Evolutionary conservation across 441 rosid species (phyloP).

Genomic region (Gossypium aridum): DNA sequence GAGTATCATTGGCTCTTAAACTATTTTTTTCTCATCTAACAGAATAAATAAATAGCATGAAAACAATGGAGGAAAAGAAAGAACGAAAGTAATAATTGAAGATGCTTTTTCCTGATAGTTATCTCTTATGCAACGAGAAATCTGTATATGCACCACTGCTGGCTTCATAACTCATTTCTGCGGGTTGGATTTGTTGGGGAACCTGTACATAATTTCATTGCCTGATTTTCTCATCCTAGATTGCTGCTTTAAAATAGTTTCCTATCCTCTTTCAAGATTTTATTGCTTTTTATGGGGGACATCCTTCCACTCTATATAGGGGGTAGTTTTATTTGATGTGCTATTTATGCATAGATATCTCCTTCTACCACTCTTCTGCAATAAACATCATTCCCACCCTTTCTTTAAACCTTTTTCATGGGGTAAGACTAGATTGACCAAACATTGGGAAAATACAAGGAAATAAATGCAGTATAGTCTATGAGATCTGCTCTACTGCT

Average conservation of each 20-base stretch:
- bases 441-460: neutral
- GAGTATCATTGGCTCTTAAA: neutral
- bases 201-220: neutral
- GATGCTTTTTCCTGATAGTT: neutral
- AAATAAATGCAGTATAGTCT: neutral
- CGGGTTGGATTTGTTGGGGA: neutral
- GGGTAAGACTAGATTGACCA: neutral
- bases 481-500: neutral
- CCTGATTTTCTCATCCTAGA: neutral
- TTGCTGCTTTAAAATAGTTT: constrained; percentile 1
- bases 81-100: neutral
- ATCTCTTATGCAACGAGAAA: neutral
- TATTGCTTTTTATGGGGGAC: neutral
- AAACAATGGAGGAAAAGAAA: neutral
- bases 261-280: neutral
- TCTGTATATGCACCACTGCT: neutral
- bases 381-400: neutral
- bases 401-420: neutral
- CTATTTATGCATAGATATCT: neutral
- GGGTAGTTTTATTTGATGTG: neutral
- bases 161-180: neutral
- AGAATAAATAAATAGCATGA: neutral
- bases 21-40: neutral
- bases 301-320: neutral
- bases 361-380: neutral